Evolutionary conservation across 2,329 filamentous ascomycete species (phyloP).

Genomic region (Clonostachys rosea): DNA sequence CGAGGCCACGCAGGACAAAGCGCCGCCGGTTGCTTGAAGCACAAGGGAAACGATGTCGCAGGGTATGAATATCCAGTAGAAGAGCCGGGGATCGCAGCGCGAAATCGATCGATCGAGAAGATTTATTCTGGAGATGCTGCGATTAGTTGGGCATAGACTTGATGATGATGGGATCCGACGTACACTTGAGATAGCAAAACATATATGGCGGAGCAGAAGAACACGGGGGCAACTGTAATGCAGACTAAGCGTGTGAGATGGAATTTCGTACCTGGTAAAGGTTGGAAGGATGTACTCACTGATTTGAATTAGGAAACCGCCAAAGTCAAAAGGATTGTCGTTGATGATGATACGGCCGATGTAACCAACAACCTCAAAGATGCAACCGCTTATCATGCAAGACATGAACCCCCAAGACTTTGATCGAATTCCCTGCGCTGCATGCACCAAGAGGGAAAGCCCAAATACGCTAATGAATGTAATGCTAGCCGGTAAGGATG

Average conservation of each 20-base stretch:
- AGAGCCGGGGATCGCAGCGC: constrained; percentile 22
- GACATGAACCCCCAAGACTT: constrained; percentile 34
- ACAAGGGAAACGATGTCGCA: constrained; percentile 44
- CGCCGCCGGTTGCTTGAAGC: constrained; percentile 46
- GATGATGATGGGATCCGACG: background rate
- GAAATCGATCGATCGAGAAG: constrained; percentile 12
- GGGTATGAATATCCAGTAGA: constrained; percentile 33
- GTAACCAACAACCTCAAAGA: constrained; percentile 57
- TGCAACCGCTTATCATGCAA: constrained; percentile 47
- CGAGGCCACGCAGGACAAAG: constrained; percentile 26
- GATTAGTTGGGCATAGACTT: background rate
- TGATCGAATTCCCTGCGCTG: constrained; percentile 30
- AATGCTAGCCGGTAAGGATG: constrained; percentile 37
- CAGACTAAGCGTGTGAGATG: constrained; percentile 12
- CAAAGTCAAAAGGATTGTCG: constrained; percentile 45
- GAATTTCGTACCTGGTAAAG: background rate
- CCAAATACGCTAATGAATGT: constrained; percentile 32
- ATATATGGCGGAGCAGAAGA: constrained; percentile 19
- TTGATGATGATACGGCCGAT: constrained; percentile 47
- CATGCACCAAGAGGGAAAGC: constrained; percentile 34
- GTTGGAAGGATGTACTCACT: constrained; percentile 23
- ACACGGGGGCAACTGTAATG: constrained; percentile 22
- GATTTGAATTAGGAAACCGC: constrained; percentile 61
- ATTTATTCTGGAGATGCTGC: constrained; percentile 8
- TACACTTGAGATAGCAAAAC: constrained; percentile 19